Base-by-base conservation (phyloP, 2,329 filamentous ascomycete species). In the Sporothrix sp. region DNA sequence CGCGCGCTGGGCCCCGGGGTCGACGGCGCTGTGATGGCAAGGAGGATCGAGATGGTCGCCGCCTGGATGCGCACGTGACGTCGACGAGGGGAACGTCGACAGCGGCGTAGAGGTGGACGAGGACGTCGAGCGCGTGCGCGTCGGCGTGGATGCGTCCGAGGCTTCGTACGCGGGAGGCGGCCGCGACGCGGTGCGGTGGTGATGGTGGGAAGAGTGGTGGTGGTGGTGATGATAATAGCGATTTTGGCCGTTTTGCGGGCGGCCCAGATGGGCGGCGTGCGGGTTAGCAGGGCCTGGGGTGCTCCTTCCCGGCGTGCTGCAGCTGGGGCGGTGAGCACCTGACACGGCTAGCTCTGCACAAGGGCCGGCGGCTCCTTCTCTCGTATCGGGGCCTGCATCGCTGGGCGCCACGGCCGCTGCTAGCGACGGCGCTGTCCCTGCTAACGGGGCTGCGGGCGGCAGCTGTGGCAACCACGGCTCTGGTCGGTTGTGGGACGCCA, bases 41-140 rank as follows among this genome's bases (percentile, higher is more conserved):
- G 23, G 18, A 20, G 44, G 21, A 28, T 28, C 33, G 23, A 28
- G 30, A 9, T 13, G 3, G 27, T 44, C 27, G 36, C 11, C n/a
- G 25, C 14, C 7, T 7, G 25, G 20, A n/a, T 20, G 27, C 4
- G 38, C 32, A n/a, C 43, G 50, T 18, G 52, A 42, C 13, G 52
- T 48, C 35, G 54, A 28, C n/a, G 55, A 55, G 1, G 53, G 53
- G 23, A 55, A 45, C 1, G 52, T 51, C 3, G 52, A 52, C 6
- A 48, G 48, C 5, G 52, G 48, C 20, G 50, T 48, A 10, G 16
- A 47, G 11, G 36, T 44, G 18, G 52, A 56, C 14, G 55, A 54
- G 6, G 54, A 48, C 1, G 49, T 35, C 3, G 54, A 54, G 3
- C 35, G 54, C 2, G 50, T 47, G 27, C 45, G 52, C 2, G 48